Evolutionary conservation across 176 grass and related monocot genomes (phyloP).

Genomic region (Carex parvula): DNA sequence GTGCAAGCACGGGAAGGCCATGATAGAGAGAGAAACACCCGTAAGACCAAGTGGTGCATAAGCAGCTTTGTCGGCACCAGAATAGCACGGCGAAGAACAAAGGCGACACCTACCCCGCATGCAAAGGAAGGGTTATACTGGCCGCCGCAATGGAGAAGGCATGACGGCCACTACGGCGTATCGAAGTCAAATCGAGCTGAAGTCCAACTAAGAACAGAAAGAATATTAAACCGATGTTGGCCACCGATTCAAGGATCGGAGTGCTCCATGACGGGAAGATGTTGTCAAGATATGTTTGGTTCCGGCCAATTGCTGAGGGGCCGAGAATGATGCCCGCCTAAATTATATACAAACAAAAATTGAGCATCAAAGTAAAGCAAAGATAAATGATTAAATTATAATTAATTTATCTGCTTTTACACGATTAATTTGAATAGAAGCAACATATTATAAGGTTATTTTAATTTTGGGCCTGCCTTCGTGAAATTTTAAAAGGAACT

Average conservation of each 20-base stretch:
- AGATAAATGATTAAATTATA: neutral
- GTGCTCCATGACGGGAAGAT: conserved; percentile 76
- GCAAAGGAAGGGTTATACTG: conserved; percentile 68
- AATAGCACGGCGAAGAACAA: conserved; percentile 45
- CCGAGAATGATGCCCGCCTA: conserved; percentile 70
- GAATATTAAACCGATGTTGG: conserved; percentile 83
- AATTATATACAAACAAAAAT: neutral
- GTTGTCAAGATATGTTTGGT: conserved; percentile 47
- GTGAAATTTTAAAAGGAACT: neutral
- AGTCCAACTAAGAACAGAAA: conserved; percentile 88
- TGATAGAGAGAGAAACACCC: conserved; percentile 84
- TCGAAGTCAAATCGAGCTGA: conserved; percentile 71
- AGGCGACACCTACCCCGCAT: conserved; percentile 61
- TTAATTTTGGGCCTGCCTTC: neutral
- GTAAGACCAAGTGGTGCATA: conserved; percentile 84
- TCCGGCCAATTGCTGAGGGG: conserved; percentile 68
- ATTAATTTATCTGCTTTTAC: neutral
- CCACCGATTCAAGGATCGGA: conserved; percentile 71
- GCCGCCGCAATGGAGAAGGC: conserved; percentile 67
- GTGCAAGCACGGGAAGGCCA: conserved; percentile 71
- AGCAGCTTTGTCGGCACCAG: conserved; percentile 34
- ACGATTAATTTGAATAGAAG: neutral
- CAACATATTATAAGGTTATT: too few relatives aligned
- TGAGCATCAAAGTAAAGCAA: neutral
- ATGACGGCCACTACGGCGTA: conserved; percentile 41